Base-by-base conservation (phyloP, 352 stramenopile genomes). In the Achlya hypogyna region DNA sequence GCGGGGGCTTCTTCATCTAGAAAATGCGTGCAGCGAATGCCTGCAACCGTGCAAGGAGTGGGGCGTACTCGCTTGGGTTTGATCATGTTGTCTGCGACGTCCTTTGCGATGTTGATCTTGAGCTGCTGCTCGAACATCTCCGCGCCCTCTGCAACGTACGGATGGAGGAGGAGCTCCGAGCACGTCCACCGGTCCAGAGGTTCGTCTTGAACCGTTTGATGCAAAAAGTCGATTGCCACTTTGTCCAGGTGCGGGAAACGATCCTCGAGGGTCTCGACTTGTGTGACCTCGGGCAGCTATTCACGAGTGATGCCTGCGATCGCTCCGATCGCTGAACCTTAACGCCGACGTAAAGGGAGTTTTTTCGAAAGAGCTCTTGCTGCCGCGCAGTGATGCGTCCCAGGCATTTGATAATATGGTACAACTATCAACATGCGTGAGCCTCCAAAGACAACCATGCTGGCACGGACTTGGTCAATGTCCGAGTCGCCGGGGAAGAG, bases 401-500 rank as follows among this genome's bases (percentile, higher is more conserved):
- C 6, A 92, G 74, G 63, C 82, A 92, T 18, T 82, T 81, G 58
- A 92, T 89, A 63, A 93, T 93, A 64, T 93, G 83, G 71, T 89
- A 91, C 0, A 93, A 70, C 71, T 91, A 53, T 12, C 14, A 49
- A 14, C 40, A 20, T 20, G 40, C 14, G 14, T 20, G 14, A 20
- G 20, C 12, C 14, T 49, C 20, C 40, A 49, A 14, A 14, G 14
- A 49, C 12, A 49, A 14, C 14, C 20, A 20, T 20, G 12, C 14
- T 20, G 20, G 40, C n/a, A 9, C 6, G 38, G 14, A 45, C 38
- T 45, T 96, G 96, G 76, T 99, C 95, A 71, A 98, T 97, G 63
- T 98, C 94, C 42, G 96, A 97, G 71, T 98, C 91, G 16, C 96
- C 96, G 0, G 96, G 96, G 52, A 99, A 97, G 16, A 99, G 88